phyloP scores from a whole-genome alignment of 2,329 filamentous ascomycete genomes.

The Cladophialophora immunda region DNA sequence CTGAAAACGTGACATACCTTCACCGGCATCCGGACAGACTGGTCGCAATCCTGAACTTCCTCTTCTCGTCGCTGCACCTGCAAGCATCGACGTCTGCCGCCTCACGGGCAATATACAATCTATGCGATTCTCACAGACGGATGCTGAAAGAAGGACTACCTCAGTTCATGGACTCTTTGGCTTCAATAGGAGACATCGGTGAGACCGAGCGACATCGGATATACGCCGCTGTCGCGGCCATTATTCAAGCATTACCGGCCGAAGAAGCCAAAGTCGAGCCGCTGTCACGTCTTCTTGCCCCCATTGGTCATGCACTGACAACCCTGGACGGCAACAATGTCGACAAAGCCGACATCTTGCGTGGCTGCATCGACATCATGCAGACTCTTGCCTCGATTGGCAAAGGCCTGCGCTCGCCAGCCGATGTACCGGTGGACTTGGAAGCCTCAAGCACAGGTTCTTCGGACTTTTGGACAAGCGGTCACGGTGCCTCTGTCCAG shows the following conservation, averaged over 20 bases:
- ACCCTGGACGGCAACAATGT: slow-evolving; percentile 47
- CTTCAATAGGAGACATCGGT: slow-evolving; percentile 32
- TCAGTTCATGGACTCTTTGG: slow-evolving; percentile 53
- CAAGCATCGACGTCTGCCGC: slow-evolving; percentile 52
- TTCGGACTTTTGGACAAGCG: slow-evolving; percentile 36
- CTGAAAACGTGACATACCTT: slow-evolving; percentile 55
- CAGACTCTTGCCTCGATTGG: slow-evolving; percentile 43
- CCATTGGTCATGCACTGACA: slow-evolving; percentile 43
- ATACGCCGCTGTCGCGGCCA: slow-evolving; percentile 54
- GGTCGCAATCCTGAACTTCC: slow-evolving; percentile 52
- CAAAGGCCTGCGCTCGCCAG: slow-evolving; percentile 38
- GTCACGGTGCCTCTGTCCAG: slow-evolving; percentile 33
- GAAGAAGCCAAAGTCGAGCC: slow-evolving; percentile 52
- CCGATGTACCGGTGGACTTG: slow-evolving; percentile 37
- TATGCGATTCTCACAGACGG: slow-evolving; percentile 55
- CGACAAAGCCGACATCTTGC: slow-evolving; percentile 47
- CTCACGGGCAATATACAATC: slow-evolving; percentile 53
- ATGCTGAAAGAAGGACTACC: slow-evolving; percentile 53
- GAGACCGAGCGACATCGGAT: slow-evolving; percentile 43
- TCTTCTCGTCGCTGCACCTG: slow-evolving; percentile 55
- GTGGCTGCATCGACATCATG: slow-evolving; percentile 49
- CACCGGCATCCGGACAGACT: slow-evolving; percentile 53
- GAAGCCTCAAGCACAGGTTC: slow-evolving; percentile 16
- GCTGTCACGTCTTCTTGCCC: slow-evolving; percentile 49
- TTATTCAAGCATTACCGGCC: slow-evolving; percentile 51